These are phyloP conservation scores for Mychonastes homosphaera DNA, from an alignment of 139 green algal species.

Conservation along the genomic window DNA sequence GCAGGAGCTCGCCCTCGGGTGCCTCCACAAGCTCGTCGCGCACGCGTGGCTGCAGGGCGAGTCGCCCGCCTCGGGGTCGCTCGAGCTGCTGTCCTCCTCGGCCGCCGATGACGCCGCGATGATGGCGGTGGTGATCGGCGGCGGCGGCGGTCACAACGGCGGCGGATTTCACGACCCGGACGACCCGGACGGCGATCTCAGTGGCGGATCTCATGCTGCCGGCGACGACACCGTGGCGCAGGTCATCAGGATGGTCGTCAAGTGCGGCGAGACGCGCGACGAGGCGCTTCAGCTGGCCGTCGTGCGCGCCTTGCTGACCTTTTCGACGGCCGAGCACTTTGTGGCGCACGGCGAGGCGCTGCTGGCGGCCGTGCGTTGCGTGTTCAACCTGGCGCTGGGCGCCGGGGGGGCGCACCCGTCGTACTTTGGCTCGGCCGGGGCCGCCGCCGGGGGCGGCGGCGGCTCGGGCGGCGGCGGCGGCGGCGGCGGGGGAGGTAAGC, in stretches of 20 bases:
- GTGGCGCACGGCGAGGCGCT: conserved; percentile 74
- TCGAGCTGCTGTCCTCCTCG: conserved; percentile 18
- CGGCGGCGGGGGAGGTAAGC: too few relatives aligned
- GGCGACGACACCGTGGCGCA: conserved; percentile 37
- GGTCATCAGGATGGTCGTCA: conserved; percentile 58
- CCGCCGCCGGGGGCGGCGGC: too few relatives aligned
- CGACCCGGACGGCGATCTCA: too few relatives aligned
- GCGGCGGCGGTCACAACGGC: too few relatives aligned
- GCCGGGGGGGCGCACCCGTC: conserved; percentile 44
- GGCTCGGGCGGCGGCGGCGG: too few relatives aligned
- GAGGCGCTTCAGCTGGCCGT: conserved; percentile 63
- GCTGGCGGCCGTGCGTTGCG: conserved; percentile 60
- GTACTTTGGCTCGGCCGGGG: too few relatives aligned
- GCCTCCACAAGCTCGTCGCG: conserved; percentile 82
- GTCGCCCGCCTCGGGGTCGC: conserved; percentile 19
- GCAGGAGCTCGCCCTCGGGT: conserved; percentile 63
- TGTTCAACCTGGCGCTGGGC: conserved; percentile 83
- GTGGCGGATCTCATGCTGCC: conserved; percentile 17
- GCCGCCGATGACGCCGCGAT: conserved; percentile 13
- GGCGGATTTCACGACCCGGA: too few relatives aligned
- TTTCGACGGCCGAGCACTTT: conserved; percentile 83
- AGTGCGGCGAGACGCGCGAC: conserved; percentile 48
- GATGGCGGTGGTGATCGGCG: too few relatives aligned
- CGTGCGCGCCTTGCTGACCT: conserved; percentile 66
- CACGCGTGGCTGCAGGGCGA: conserved; percentile 75